Conservation (phyloP, 1,284 basidiomycete genomes). For the Anthracocystis walkeri region DNA sequence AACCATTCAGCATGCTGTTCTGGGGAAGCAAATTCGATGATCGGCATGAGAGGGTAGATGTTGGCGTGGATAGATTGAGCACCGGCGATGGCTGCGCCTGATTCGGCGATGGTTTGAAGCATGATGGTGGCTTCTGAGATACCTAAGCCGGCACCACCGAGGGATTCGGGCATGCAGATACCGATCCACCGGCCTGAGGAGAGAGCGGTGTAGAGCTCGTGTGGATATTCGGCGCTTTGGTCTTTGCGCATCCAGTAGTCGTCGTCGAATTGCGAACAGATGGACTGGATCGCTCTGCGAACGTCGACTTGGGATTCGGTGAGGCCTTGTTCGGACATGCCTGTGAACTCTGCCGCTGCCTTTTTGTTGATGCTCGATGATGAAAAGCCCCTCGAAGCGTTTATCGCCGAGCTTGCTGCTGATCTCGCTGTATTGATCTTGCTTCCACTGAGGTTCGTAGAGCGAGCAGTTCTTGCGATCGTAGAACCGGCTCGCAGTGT, state of each 20-base stretch:
- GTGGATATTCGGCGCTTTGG: constrained; percentile 42
- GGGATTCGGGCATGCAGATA: constrained; percentile 53
- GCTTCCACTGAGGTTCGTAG: too few relatives aligned
- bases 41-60: constrained; percentile 58
- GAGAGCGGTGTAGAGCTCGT: constrained; percentile 58
- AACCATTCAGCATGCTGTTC: constrained; percentile 65
- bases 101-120: constrained; percentile 70
- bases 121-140: constrained; percentile 70
- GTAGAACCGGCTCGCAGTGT: constrained; percentile 1
- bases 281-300: constrained; percentile 32
- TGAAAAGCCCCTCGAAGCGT: not conserved
- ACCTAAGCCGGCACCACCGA: constrained; percentile 68
- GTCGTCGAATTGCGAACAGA: constrained; percentile 48
- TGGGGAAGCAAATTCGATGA: constrained; percentile 56
- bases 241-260: constrained; percentile 55
- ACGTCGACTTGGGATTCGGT: constrained; percentile 56
- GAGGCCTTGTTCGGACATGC: constrained; percentile 50
- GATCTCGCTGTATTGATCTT: not conserved
- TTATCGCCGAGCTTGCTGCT: not conserved
- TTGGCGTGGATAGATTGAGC: constrained; percentile 60
- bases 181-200: constrained; percentile 46
- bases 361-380: not conserved
- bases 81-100: constrained; percentile 59
- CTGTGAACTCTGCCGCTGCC: constrained; percentile 28
- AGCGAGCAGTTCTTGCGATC: not conserved